Base-by-base conservation (phyloP, 75 land plant genomes). In the Pinus tabuliformis region DNA sequence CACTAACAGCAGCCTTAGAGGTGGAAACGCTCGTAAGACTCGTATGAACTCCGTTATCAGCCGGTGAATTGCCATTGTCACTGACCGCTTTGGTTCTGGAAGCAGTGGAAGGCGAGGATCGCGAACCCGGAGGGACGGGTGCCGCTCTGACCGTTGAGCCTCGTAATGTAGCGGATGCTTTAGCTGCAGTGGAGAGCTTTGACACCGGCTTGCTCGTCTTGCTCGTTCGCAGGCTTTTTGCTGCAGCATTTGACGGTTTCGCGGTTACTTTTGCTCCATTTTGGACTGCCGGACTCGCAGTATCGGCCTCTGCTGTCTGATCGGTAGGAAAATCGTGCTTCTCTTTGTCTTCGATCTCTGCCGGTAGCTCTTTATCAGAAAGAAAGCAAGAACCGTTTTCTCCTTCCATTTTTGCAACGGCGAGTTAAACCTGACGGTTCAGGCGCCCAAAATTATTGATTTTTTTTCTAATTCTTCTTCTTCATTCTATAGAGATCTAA, bases 131-230 rank as follows among this genome's bases (percentile, higher is more conserved):
- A 1, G 12, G 37, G 8, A 21, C n/a, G 49, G 71, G 11, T 6
- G 18, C 18, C 1, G 68, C 33, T 33, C 36, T 64, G 68, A 16
- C 39, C 18, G 28, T 33, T 13, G 71, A 39, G n/a, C 49, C 45
- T 68, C 71, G 71, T 21, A 68, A 39, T 37, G 52, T 6, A n/a
- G 45, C 21, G 13, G 71, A 21, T 14, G 71, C 42, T 42, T 68
- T 68, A 20, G 71, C 33, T 21, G 71, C 52, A 68, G 71, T 68
- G 49, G 71, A 68, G 52, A 68, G 71, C 36, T 68, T 68, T 39
- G 71, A 8, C 12, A 68, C 12, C 3, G 71, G 52, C n/a, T 39
- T 68, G 22, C 49, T 42, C 3, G 52, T 42, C n/a, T 39, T 68
- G 22, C 49, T 42, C 3, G 52, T 42, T 68, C 42, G 37, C 39